These are phyloP conservation scores for Malus hybrid DNA, from an alignment of 331 rosid species.

Conservation along the genomic window DNA sequence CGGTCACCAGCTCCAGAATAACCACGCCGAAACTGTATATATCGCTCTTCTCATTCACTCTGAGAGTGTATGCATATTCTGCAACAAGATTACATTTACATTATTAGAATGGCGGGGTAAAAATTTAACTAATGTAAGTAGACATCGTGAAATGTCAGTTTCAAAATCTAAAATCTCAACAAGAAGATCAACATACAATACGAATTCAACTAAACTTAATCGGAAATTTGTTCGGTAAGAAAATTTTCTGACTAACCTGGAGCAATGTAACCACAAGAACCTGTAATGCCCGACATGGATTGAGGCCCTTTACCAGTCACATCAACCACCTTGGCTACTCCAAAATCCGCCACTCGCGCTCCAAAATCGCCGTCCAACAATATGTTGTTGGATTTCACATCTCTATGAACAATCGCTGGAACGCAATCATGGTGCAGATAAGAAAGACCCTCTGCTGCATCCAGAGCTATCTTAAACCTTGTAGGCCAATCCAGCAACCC, in stretches of 20 bases:
- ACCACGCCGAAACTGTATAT: conserved; percentile 92
- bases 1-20: conserved; percentile 70
- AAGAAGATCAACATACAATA: neutral
- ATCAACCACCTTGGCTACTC: conserved; percentile 78
- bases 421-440: conserved; percentile 93
- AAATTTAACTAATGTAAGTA: neutral
- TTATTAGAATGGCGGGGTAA: neutral
- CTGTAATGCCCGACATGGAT: conserved; percentile 89
- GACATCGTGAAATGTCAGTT: neutral
- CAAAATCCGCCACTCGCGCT: conserved; percentile 89
- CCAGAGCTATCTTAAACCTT: conserved; percentile 73
- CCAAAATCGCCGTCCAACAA: conserved; percentile 75
- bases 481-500: conserved; percentile 89
- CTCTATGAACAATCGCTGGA: conserved; percentile 90
- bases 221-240: neutral
- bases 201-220: neutral
- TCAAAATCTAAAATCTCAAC: neutral
- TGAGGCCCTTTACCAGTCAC: conserved; percentile 43
- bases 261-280: conserved; percentile 95
- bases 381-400: conserved; percentile 83
- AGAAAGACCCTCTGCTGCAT: conserved; percentile 92
- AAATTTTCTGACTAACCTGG: conserved; percentile 47
- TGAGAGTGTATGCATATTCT: conserved; percentile 91
- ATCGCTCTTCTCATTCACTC: conserved; percentile 96
- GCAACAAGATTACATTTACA: conserved; percentile 4